Evolutionary conservation across 164 flowering plant species (phyloP).

Genomic region (Annona cherimola): DNA sequence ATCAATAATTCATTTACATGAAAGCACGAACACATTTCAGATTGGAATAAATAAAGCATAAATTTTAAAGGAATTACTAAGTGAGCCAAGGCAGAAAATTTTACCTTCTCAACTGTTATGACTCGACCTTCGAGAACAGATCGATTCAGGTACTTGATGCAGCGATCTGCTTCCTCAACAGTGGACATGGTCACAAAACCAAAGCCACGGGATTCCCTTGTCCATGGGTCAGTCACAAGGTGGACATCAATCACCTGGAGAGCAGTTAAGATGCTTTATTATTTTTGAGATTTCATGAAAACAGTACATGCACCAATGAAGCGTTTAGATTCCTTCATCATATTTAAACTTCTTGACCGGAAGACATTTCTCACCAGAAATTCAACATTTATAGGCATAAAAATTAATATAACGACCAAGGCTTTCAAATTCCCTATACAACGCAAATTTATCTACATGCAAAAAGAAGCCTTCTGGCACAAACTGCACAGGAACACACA

Average conservation of each 20-base stretch:
- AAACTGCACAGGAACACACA: too few species aligned
- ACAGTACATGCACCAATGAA: too few species aligned
- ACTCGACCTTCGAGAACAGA: constrained; percentile 87
- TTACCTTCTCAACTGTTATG: constrained; percentile 92
- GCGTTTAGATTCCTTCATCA: too few species aligned
- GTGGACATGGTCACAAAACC: constrained; percentile 85
- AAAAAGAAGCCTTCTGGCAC: too few species aligned
- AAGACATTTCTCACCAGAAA: too few species aligned
- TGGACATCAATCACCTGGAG: constrained; percentile 75
- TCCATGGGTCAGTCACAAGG: constrained; percentile 94
- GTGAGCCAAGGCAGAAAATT: not conserved
- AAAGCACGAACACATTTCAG: not conserved
- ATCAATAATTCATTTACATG: constrained; percentile 6
- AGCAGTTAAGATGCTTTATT: too few species aligned
- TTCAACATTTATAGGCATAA: too few species aligned
- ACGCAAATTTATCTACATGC: too few species aligned
- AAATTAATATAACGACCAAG: too few species aligned
- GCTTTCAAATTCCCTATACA: too few species aligned
- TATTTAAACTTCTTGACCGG: too few species aligned
- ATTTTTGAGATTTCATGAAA: too few species aligned
- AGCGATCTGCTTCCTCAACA: constrained; percentile 64
- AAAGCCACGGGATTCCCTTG: constrained; percentile 91
- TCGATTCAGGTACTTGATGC: constrained; percentile 69
- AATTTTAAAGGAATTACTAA: not conserved
- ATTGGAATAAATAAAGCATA: not conserved